Base-by-base conservation (phyloP, 345 rosid genomes). In the Linum lewisii region DNA sequence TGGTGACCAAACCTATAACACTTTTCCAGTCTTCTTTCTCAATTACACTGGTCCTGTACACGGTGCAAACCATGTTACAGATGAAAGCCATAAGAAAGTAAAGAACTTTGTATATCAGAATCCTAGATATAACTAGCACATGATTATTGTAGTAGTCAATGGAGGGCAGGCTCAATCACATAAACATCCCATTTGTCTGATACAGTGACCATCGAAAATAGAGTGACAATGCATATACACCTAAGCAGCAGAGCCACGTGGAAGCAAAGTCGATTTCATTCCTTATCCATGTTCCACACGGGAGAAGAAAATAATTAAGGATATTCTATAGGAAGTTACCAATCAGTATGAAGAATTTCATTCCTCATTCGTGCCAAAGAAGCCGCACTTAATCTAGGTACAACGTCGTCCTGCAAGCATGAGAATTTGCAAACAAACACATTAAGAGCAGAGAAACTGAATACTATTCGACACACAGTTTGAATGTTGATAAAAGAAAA, bases 21-120 rank as follows among this genome's bases (percentile, higher is more conserved):
- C 80, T 75, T 75, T 79, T 89, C 97, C 97, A 89, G 65, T 86
- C 97, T 68, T 71, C 86, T 72, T 86, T 81, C 69, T 93, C 95
- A 47, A 87, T 69, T 20, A 82, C 79, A 64, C 85, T 89, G 72
- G 78, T 83, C 99, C 95, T 90, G 83, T 59, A 69, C 62, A 58
- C 38, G 21, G 19, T 14, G 11, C 25, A 47, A 52, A 52, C 15
- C 8, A 15, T 19, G 1, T 20, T 13, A 52, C 13, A 20, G 56
- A 21, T 20, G 1, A 11, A 21, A 52, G 23, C 6, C 19, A 49
- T 20, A 51, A 34, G 38, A 34, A 6, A 34, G 38, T 34, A 6
- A 34, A 11, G 38, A 6, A 34, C 38, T 34, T 11, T 42, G 47
- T 42, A 42, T 7, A 7, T 11, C 47, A 42, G 18, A 42, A 7